These are phyloP conservation scores for Murraya paniculata DNA, from an alignment of 345 rosid genomes.

Conservation along the genomic window DNA sequence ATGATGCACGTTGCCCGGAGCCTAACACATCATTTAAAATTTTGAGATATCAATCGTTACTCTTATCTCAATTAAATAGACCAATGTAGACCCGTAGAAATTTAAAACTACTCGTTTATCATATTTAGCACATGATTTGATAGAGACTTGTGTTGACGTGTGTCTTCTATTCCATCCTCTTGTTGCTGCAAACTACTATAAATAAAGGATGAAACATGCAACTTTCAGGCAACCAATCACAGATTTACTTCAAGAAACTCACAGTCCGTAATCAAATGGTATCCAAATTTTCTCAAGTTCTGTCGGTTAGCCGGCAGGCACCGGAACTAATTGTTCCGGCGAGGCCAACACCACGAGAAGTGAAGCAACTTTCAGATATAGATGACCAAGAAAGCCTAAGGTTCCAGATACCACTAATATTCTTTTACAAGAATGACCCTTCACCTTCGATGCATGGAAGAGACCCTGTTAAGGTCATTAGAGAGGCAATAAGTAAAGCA, in stretches of 20 bases:
- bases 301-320: neutral
- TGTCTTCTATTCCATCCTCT: too few relatives aligned
- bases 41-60: too few relatives aligned
- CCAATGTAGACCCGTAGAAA: too few relatives aligned
- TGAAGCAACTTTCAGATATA: conserved; percentile 1
- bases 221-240: too few relatives aligned
- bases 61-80: too few relatives aligned
- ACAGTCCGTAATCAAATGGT: neutral
- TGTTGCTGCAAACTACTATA: too few relatives aligned
- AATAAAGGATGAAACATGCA: too few relatives aligned
- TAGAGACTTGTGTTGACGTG: too few relatives aligned
- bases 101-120: too few relatives aligned
- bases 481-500: neutral
- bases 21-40: too few relatives aligned
- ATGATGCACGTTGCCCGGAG: too few relatives aligned
- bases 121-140: too few relatives aligned
- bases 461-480: neutral
- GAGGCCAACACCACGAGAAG: neutral
- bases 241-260: neutral
- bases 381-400: conserved; percentile 9
- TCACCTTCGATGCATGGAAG: neutral
- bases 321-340: neutral
- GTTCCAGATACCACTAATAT: neutral
- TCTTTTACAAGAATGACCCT: neutral
- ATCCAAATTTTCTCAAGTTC: neutral